A percentile compares a stretch with the other conserved stretches of the same genome.
Conservation (phyloP, 495 filamentous ascomycete genomes). For the Cryomyces minteri region DNA sequence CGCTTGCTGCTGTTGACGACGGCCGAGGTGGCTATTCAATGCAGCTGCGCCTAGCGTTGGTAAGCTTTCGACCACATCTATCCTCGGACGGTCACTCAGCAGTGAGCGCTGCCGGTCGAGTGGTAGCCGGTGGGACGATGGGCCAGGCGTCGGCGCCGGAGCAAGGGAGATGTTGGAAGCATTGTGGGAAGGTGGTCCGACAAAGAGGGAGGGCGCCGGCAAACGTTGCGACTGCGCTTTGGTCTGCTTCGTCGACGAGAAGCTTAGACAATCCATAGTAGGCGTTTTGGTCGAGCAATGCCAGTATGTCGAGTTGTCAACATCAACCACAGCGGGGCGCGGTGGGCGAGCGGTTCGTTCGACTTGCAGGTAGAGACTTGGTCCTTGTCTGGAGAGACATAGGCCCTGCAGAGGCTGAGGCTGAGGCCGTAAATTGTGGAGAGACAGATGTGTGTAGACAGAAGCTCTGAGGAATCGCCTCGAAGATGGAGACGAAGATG, state of each 20-base stretch:
- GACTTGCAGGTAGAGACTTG: too few relatives aligned
- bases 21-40: not conserved
- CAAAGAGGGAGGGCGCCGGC: conserved; percentile 61
- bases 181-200: conserved; percentile 60
- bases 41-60: not conserved
- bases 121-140: conserved; percentile 23
- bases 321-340: not conserved
- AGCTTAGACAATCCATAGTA: not conserved
- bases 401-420: too few relatives aligned
- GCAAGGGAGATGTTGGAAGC: conserved; percentile 58
- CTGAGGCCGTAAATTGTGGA: too few relatives aligned
- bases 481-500: too few relatives aligned
- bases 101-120: conserved; percentile 24
- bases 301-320: not conserved
- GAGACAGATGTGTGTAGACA: too few relatives aligned
- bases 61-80: not conserved
- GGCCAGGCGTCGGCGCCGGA: conserved; percentile 21
- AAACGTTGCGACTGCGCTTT: conserved; percentile 37
- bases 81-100: conserved; percentile 4
- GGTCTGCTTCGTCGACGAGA: conserved; percentile 4
- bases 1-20: not conserved
- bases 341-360: not conserved
- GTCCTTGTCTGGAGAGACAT: too few relatives aligned
- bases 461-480: too few relatives aligned
- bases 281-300: not conserved